Conservation (phyloP, 1,139 yeast species). For the Komagataea norvegica region DNA sequence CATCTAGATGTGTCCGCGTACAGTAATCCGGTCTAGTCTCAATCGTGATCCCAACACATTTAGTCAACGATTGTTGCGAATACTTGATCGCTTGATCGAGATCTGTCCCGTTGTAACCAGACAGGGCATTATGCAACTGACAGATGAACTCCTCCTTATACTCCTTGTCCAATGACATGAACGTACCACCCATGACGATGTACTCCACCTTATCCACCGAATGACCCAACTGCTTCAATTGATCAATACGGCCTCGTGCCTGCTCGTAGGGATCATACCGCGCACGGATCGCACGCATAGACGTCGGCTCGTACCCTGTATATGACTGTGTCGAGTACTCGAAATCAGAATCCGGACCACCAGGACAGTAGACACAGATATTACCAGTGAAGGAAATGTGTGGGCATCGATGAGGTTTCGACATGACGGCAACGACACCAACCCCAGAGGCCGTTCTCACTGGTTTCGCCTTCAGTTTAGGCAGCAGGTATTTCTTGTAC, state of each 20-base stretch:
- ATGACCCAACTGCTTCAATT: conserved; percentile 90
- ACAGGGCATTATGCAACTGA: conserved; percentile 87
- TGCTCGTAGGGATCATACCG: conserved; percentile 98
- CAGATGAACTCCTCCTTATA: conserved; percentile 88
- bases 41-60: conserved; percentile 97
- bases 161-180: conserved; percentile 88
- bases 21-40: conserved; percentile 99
- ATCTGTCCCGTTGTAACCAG: conserved; percentile 86
- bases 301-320: conserved; percentile 98
- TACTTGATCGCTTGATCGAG: conserved; percentile 86
- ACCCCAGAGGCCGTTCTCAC: conserved; percentile 98
- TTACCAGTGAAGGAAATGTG: conserved; percentile 99
- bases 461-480: conserved; percentile 94
- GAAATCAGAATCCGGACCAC: conserved; percentile 98
- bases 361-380: conserved; percentile 98
- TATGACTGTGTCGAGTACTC: conserved; percentile 97
- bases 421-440: conserved; percentile 99
- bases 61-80: conserved; percentile 92
- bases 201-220: conserved; percentile 96
- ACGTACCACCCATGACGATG: conserved; percentile 98
- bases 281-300: conserved; percentile 97
- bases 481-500: conserved; percentile 83
- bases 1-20: conserved; percentile 91
- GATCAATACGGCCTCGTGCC: conserved; percentile 97
- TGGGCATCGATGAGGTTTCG: conserved; percentile 98